phyloP scores from a whole-genome alignment of 176 grass and related monocot species.

The Carex scoparia region DNA sequence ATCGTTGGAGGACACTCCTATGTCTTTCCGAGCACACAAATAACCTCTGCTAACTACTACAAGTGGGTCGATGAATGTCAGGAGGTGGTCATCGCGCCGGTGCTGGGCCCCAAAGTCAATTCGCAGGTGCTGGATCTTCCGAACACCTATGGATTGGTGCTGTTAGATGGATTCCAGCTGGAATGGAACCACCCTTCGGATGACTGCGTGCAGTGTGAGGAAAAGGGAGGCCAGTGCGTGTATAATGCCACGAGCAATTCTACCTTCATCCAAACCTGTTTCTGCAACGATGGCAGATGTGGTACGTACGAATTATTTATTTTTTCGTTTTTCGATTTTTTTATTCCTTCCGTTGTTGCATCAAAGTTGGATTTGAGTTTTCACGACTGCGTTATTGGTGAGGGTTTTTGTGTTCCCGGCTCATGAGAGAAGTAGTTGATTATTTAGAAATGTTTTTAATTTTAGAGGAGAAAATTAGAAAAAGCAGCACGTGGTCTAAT shows the following conservation, averaged over 20 bases:
- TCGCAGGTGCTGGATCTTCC: neutral
- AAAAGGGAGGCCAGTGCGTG: neutral
- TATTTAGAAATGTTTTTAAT: neutral
- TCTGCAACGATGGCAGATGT: neutral
- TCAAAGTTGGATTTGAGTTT: neutral
- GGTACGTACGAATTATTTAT: slow-evolving; percentile 7
- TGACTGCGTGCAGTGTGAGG: neutral
- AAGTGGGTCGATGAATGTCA: neutral
- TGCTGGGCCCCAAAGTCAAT: neutral
- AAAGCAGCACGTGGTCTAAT: neutral
- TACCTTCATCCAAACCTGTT: neutral
- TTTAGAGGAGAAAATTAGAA: neutral
- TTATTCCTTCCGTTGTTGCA: neutral
- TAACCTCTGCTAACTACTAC: neutral
- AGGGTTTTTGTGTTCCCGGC: neutral
- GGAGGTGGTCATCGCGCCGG: neutral
- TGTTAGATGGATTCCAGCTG: slow-evolving; percentile 3
- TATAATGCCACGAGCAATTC: neutral
- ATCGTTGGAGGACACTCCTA: neutral
- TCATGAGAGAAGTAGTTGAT: neutral
- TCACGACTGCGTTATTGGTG: neutral
- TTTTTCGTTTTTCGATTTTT: neutral
- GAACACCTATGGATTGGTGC: neutral
- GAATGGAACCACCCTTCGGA: neutral
- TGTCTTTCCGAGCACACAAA: neutral